Conservation (phyloP, 1,284 basidiomycete species). For the Omphalotus olearius region DNA sequence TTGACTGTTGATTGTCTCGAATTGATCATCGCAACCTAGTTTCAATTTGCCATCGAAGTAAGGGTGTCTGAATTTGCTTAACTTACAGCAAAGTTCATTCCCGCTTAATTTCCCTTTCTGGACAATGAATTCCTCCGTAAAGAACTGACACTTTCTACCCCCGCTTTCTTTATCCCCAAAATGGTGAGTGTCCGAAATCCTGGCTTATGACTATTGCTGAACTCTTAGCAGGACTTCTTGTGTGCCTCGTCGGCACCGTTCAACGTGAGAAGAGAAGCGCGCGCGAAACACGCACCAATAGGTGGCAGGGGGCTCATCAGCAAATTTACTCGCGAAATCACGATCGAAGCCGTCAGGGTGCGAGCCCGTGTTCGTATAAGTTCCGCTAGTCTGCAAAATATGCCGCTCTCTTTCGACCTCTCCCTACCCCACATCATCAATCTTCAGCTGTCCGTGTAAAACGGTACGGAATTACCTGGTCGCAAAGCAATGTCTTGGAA, state of each 20-base stretch:
- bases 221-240: too few relatives aligned
- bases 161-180: too few relatives aligned
- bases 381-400: slow-evolving; percentile 7
- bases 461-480: background rate
- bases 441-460: background rate
- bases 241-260: too few relatives aligned
- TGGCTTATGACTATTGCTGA: too few relatives aligned
- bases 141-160: too few relatives aligned
- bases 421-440: background rate
- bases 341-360: slow-evolving; percentile 15
- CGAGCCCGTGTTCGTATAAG: slow-evolving; percentile 12
- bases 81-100: too few relatives aligned
- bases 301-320: slow-evolving; percentile 27
- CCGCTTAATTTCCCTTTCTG: too few relatives aligned
- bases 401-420: background rate
- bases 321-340: slow-evolving; percentile 6
- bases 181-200: too few relatives aligned
- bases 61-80: too few relatives aligned
- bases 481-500: background rate
- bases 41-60: too few relatives aligned
- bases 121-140: too few relatives aligned
- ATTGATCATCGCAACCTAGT: too few relatives aligned
- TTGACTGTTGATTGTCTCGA: background rate
- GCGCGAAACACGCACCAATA: slow-evolving; percentile 38
- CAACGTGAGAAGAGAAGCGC: slow-evolving; percentile 30